Evolutionary conservation across 2,329 filamentous ascomycete genomes (phyloP).

Genomic region (Fusarium humuli): DNA sequence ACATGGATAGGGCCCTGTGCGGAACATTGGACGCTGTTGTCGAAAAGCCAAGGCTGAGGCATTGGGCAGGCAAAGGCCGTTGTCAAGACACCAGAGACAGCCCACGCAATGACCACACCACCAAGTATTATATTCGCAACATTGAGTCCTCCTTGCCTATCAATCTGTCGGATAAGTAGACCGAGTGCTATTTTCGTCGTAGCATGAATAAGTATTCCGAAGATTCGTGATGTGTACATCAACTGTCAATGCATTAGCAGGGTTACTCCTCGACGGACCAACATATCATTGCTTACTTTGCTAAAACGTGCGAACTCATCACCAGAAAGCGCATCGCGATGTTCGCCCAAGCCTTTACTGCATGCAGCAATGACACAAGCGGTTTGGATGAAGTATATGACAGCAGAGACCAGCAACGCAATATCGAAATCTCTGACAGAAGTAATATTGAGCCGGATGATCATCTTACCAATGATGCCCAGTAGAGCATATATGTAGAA

Average conservation of each 20-base stretch:
- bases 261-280: accelerated
- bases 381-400: slow-evolving; percentile 39
- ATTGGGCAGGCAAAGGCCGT: slow-evolving; percentile 33
- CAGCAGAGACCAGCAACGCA: slow-evolving; percentile 4
- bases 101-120: slow-evolving; percentile 18
- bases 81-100: slow-evolving; percentile 28
- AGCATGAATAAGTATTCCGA: slow-evolving; percentile 33
- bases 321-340: slow-evolving; percentile 13
- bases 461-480: slow-evolving; percentile 35
- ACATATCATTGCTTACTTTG: slow-evolving; percentile 13
- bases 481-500: slow-evolving; percentile 41
- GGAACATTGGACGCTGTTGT: slow-evolving; percentile 18
- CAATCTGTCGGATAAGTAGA: slow-evolving; percentile 42
- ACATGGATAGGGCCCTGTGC: slow-evolving; percentile 26
- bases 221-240: slow-evolving; percentile 37
- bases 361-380: slow-evolving; percentile 36
- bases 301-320: slow-evolving; percentile 20
- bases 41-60: slow-evolving; percentile 34
- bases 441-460: slow-evolving; percentile 43
- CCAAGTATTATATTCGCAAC: slow-evolving; percentile 29
- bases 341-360: slow-evolving; percentile 28
- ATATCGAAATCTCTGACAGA: slow-evolving; percentile 41
- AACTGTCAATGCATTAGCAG: slow-evolving; percentile 22
- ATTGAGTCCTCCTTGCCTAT: slow-evolving; percentile 27
- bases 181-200: slow-evolving; percentile 40